Base-by-base conservation (phyloP, 1,284 basidiomycete species). In the Heterobasidion annosum region DNA sequence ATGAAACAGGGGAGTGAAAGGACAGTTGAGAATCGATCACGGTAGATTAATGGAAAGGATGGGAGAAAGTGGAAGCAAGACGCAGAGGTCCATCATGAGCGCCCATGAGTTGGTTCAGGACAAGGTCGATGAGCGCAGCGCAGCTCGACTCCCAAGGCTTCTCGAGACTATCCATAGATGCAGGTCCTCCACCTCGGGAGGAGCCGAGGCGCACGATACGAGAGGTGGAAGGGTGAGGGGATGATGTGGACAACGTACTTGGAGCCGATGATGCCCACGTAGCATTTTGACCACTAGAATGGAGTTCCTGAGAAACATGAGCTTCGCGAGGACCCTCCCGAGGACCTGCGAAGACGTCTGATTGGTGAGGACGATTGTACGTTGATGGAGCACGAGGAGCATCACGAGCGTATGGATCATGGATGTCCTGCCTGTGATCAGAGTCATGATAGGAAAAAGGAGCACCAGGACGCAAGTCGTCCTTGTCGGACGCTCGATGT, bases 231-330 rank as follows among this genome's bases (percentile, higher is more conserved):
- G 70, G 70, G 67, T 68, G 65, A 73, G 70, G 73, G 72, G 65
- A 80, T 70, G 77, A 83, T 77, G 81, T 73, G 72, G 80, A 86
- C 72, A 88, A 88, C 84, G 84, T 88, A 88, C 85, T 86, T 70
- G 75, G 69, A 76, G 81, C 68, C 70, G 79, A 69, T 67, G 75
- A 72, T 66, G 67, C 71, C 67, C 70, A 70, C 58, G 68, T 65
- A 65, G 62, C 62, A 62, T 66, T 58, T 63, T 60, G 61, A 25
- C 62, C 60, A 42, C 45, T 54, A 53, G 48, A 43, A 61, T 37
- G 51, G 60, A 48, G 58, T 62, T 56, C 53, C 63, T 58, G 58
- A 48, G 19, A 53, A 53, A 42, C 50, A 51, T 51, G 45, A 34
- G 40, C 48, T 48, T 48, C 45, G 45, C 50, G 57, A 3, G 44